Evolutionary conservation across 495 filamentous ascomycete species (phyloP), one percentile per base, ranked within the genome.

Genomic region (Xylaria cubensis): DNA sequence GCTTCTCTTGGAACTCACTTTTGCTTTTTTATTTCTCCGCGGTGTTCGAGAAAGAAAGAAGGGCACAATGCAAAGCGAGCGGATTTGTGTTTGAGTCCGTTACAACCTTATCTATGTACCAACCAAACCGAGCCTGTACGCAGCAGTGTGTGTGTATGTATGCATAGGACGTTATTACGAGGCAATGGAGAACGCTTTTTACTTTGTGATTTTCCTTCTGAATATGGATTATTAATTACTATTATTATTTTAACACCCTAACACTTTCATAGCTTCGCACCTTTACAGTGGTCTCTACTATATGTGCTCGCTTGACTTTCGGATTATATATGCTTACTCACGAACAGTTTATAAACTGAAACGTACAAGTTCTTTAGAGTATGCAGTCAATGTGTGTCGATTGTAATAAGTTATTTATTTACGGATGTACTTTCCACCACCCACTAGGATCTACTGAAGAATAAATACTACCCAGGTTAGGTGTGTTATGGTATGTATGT

Each of bases 101-200:
- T 39, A 61, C 26, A 36, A 36, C 21, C 24, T 29, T 34, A 44
- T 44, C n/a, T 64, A 42, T 34, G n/a, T 44, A 24, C 13, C 39
- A 34, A 42, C 36, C 29, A 34, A 34, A 64, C 61, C 36, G 26
- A 64, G 61, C 53, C 53, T 56, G 61, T 64, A 64, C 21, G 21
- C 39, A 44, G 21, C 39, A 44, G 29, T 74, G 69, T 74, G 53
- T 74, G 66, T 72, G 59, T 69, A 53, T 73, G 74, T 72, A 74
- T 67, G 66, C 56, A 53, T 67, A 67, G 51, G 69, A 64, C 50
- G 66, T 56, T 42, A 42, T 69, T 64, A 72, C 34, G 68, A 70
- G 56, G 59, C 68, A 63, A 73, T 51, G 71, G 67, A 69, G 62
- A 48, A 53, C 29, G 50, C 42, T 29, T 51, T 51, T 61, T 19